Percentiles rank a stretch among this genome's conserved stretches.
These are phyloP conservation scores for Ustilago shanxiensis DNA, from an alignment of 1,284 basidiomycete genomes.

Conservation along the genomic window DNA sequence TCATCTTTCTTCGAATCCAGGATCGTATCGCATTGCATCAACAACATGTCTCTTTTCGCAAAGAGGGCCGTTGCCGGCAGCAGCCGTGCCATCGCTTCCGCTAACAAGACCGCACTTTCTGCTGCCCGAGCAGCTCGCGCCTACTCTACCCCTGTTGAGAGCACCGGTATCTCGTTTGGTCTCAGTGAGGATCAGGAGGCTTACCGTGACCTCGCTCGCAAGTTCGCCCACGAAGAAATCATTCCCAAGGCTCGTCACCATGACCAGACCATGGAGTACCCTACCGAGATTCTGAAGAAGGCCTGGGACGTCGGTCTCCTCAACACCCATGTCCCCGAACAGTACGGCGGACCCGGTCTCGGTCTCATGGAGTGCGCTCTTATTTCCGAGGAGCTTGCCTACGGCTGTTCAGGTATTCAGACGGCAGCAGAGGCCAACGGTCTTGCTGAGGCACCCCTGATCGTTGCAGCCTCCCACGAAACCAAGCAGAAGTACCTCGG, in stretches of 20 bases:
- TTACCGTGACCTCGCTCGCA: constrained; percentile 72
- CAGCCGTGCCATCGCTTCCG: constrained; percentile 37
- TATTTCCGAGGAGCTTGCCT: constrained; percentile 73
- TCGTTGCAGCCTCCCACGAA: constrained; percentile 73
- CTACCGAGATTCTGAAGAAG: constrained; percentile 74
- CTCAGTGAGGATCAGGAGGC: constrained; percentile 70
- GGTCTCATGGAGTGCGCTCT: constrained; percentile 73
- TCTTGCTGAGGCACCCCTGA: constrained; percentile 74
- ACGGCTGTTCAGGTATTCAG: constrained; percentile 74
- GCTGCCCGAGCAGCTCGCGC: constrained; percentile 28
- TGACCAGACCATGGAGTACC: constrained; percentile 71
- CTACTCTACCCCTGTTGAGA: constrained; percentile 45
- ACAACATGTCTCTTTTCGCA: constrained; percentile 47
- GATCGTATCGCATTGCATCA: not conserved
- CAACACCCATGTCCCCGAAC: constrained; percentile 69
- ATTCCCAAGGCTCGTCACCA: constrained; percentile 72
- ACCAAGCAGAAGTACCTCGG: constrained; percentile 75
- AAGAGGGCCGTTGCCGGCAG: constrained; percentile 41
- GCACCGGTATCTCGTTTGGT: constrained; percentile 58
- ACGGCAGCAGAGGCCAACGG: constrained; percentile 73
- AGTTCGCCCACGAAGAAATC: constrained; percentile 73
- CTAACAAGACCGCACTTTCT: constrained; percentile 20
- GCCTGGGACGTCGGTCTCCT: constrained; percentile 65
- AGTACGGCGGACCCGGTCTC: constrained; percentile 74
- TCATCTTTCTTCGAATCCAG: not conserved